Evolutionary conservation across 2,329 filamentous ascomycete genomes (phyloP), one percentile per base, ranked within the genome.

Genomic region (Simplicillium sp.): DNA sequence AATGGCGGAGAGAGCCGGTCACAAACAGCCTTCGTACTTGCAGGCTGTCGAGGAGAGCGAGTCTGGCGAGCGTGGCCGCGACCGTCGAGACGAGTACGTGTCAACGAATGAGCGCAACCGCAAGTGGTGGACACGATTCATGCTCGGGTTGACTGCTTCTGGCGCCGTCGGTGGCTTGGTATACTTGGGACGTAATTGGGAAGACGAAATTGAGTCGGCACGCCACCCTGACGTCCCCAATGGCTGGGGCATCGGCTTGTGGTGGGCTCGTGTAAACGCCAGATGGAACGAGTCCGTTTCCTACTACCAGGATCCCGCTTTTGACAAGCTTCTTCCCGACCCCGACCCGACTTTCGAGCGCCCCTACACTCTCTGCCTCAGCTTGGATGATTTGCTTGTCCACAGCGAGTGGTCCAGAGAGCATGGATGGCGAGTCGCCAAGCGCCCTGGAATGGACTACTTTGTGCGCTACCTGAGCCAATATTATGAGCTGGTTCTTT

Each of bases 401-500:
- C 90, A 96, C 66, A 94, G 86, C 56, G 87, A 95, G 59, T 98
- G 92, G 92, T 78, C 80, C 17, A 79, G 90, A 43, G 87, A 97
- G 59, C 84, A 96, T 57, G 92, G 92, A 44, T 98, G 92, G 88
- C 80, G 90, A 50, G 75, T 94, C 46, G 92, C 92, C 20, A 98
- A 98, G 70, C 79, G 92, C 38, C 92, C 92, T 29, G 92, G 92
- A 36, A 77, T 94, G 46, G 92, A 98, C 66, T 98, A 98, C 68
- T 98, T 98, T 68, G 68, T 98, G 48, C 86, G 87, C 56, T 98
- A 98, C 62, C 75, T 98, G 37, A 90, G 86, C 64, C 89, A 96
- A 62, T 97, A 98, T 73, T 98, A 96, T 59, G 92, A 98, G 63
- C 73, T 98, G 41, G 92, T 97, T 39, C 79, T 98, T 48, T 98